Conservation (phyloP, 176 grass and related monocot species). For the Oryza glumipatula region DNA sequence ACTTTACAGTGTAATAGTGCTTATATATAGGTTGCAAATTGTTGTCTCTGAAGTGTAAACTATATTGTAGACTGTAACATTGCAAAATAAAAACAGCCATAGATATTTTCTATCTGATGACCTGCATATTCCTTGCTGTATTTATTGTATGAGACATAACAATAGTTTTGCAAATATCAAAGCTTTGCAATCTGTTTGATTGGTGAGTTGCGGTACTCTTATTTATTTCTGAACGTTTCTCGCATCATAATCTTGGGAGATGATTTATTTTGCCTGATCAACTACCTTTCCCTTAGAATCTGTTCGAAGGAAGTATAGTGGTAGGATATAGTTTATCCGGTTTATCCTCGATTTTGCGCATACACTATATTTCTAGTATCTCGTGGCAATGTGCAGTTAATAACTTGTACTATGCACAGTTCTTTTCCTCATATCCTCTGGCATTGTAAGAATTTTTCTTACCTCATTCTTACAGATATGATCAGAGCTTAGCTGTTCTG, state of each 20-base stretch:
- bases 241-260: neutral
- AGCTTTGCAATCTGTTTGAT: conserved; percentile 8
- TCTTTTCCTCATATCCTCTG: neutral
- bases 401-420: neutral
- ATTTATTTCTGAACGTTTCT: conserved; percentile 21
- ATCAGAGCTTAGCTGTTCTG: conserved; percentile 84
- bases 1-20: neutral
- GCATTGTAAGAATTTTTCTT: conserved; percentile 11
- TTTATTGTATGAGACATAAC: neutral
- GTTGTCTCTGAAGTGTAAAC: neutral
- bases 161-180: neutral
- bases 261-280: conserved; percentile 11
- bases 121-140: neutral
- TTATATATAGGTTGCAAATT: neutral
- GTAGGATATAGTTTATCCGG: neutral
- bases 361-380: conserved; percentile 4
- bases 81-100: neutral
- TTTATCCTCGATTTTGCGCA: neutral
- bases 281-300: neutral
- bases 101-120: neutral
- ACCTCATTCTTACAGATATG: conserved; percentile 48
- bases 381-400: neutral
- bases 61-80: neutral
- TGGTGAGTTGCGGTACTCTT: neutral
- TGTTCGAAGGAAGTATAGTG: neutral